Evolutionary conservation across 768 basidiomycete species (phyloP).

Genomic region (Kwoniella botswanensis): DNA sequence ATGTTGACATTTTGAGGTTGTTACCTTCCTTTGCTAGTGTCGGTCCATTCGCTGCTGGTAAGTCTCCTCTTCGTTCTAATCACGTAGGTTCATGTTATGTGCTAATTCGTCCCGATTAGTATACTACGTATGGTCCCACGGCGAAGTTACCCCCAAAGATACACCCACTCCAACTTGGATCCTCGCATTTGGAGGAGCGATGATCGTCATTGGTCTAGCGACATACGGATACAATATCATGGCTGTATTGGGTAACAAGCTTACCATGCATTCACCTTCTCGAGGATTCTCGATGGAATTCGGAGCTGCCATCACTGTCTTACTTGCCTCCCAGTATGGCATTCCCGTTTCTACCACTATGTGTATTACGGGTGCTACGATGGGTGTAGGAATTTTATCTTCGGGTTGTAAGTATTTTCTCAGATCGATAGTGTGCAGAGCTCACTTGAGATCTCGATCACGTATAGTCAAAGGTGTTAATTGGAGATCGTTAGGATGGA

Average conservation of each 20-base stretch:
- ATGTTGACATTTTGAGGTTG: not conserved
- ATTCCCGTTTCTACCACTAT: constrained; percentile 59
- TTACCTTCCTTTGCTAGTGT: constrained; percentile 14
- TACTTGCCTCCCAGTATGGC: constrained; percentile 59
- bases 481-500: constrained; percentile 57
- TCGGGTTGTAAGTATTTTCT: constrained; percentile 36
- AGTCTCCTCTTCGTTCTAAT: not conserved
- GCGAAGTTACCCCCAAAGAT: constrained; percentile 39
- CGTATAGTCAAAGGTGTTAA: constrained; percentile 47
- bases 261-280: constrained; percentile 59
- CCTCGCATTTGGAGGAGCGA: constrained; percentile 53
- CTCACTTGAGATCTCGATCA: not conserved
- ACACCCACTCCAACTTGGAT: constrained; percentile 58
- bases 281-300: constrained; percentile 61
- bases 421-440: not conserved
- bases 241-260: constrained; percentile 55
- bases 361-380: constrained; percentile 56
- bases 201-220: constrained; percentile 45
- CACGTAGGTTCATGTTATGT: too few species aligned
- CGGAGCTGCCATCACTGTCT: constrained; percentile 59
- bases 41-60: constrained; percentile 56
- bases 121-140: constrained; percentile 57
- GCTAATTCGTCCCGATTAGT: constrained; percentile 19
- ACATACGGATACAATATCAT: constrained; percentile 59
- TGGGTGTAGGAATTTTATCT: constrained; percentile 58